Conservation (phyloP, 2,329 filamentous ascomycete species). For the Diaporthe ampelina region DNA sequence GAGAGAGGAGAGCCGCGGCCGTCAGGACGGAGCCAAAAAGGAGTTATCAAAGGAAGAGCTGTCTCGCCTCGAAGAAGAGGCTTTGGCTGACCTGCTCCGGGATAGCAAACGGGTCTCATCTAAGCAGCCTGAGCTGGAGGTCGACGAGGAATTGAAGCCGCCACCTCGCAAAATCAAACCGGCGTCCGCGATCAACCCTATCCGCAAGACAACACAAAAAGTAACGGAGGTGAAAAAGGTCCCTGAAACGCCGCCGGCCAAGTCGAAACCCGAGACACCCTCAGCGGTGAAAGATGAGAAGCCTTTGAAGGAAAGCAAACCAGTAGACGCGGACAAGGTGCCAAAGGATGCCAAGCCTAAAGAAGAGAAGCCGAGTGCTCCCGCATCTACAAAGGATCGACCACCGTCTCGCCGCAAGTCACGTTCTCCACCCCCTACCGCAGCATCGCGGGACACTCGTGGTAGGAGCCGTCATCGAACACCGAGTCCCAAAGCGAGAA, state of each 20-base stretch:
- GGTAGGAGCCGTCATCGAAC: slow-evolving; percentile 40
- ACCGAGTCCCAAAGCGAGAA: slow-evolving; percentile 36
- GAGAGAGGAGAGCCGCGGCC: slow-evolving; percentile 52
- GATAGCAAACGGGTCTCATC: slow-evolving; percentile 66
- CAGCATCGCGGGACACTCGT: slow-evolving; percentile 49
- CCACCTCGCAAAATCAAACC: slow-evolving; percentile 66
- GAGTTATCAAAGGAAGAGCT: slow-evolving; percentile 71
- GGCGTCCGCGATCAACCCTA: slow-evolving; percentile 71
- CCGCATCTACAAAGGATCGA: slow-evolving; percentile 29
- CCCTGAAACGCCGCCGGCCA: slow-evolving; percentile 45
- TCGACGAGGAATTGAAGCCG: slow-evolving; percentile 68
- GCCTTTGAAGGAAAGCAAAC: slow-evolving; percentile 45
- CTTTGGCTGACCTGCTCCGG: slow-evolving; percentile 70
- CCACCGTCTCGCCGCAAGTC: slow-evolving; percentile 42
- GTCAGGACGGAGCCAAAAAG: slow-evolving; percentile 64
- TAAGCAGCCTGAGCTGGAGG: slow-evolving; percentile 67
- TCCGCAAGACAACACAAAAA: slow-evolving; percentile 62
- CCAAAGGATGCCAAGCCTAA: slow-evolving; percentile 44
- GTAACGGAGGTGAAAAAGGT: slow-evolving; percentile 57
- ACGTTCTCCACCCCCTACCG: slow-evolving; percentile 45
- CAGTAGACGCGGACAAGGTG: slow-evolving; percentile 42
- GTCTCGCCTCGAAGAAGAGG: slow-evolving; percentile 69
- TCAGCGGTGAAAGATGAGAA: slow-evolving; percentile 49
- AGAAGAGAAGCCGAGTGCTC: slow-evolving; percentile 41
- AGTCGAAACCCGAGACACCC: slow-evolving; percentile 40